Evolutionary conservation across 805 yeast genomes (phyloP), one percentile per base, ranked within the genome.

Genomic region (Ogataea ganodermae): DNA sequence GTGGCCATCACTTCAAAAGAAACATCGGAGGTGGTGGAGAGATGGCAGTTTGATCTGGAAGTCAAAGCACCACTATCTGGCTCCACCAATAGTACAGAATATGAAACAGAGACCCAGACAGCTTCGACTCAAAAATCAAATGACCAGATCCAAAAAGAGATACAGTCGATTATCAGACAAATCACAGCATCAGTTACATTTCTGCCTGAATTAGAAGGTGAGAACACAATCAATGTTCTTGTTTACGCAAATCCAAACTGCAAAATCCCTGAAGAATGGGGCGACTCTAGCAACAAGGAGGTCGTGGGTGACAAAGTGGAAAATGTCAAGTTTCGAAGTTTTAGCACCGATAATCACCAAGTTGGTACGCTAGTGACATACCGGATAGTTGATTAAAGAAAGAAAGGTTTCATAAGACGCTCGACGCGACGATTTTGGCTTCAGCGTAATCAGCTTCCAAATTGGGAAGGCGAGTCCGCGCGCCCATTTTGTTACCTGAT

Each of bases 131-230:
- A 14, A 21, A 75, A 72, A 52, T 53, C 69, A 20, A 69, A 59
- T 26, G 79, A 74, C 2, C 78, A 76, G 26, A 78, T 84, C 3
- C 91, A 86, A 55, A 71, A 68, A 43, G 94, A 89, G 54, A 88
- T 90, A n/a, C 92, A 88, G 63, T 80, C 89, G 0, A 83, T 91
- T 5, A 81, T 91, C 32, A 78, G 97, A 44, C 97, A 91, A 57
- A 86, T 91, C 43, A 89, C 96, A 0, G 89, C 96, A 0, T 83
- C 94, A 35, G 88, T 87, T 1, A 81, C 96, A 0, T 89, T 90
- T 61, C 72, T 91, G 33, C 98, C 98, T 0, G 76, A 84, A 20
- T 68, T 91, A 23, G 80, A 79, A 9, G 64, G 59, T 13, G 81
- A 74, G 10, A 81, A 84, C 59, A 87, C 96, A 0, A 89, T 91